These are phyloP conservation scores for Anethum foeniculum DNA, from an alignment of 140 eudicot species.

Conservation along the genomic window DNA sequence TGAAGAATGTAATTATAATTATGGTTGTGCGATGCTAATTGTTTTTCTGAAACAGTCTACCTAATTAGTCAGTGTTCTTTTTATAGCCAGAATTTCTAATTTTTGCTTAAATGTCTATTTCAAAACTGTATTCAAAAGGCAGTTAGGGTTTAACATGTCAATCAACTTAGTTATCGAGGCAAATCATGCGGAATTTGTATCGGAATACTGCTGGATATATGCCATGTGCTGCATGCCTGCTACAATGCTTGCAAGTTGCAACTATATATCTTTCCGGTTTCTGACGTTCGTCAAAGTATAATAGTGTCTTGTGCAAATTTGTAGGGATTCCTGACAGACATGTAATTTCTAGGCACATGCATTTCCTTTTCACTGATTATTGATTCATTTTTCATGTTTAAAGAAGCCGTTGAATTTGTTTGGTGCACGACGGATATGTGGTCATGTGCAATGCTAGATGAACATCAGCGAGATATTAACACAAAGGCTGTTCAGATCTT, in stretches of 20 bases:
- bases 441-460: background rate
- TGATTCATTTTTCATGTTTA: background rate
- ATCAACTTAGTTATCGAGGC: background rate
- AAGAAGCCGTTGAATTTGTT: background rate
- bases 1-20: background rate
- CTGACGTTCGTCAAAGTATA: background rate
- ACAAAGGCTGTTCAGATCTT: background rate
- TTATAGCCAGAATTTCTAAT: background rate
- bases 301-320: background rate
- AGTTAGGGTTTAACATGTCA: background rate
- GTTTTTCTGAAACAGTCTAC: background rate
- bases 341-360: background rate
- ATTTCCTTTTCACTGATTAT: background rate
- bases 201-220: background rate
- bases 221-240: background rate
- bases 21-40: background rate
- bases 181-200: background rate
- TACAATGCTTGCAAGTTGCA: background rate
- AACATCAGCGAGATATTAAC: background rate
- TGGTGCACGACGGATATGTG: background rate
- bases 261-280: background rate
- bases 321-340: background rate
- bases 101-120: background rate
- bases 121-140: background rate
- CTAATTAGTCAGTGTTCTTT: background rate